Evolutionary conservation across 2,329 filamentous ascomycete species (phyloP).

Genomic region (Incumbomyces lentus): DNA sequence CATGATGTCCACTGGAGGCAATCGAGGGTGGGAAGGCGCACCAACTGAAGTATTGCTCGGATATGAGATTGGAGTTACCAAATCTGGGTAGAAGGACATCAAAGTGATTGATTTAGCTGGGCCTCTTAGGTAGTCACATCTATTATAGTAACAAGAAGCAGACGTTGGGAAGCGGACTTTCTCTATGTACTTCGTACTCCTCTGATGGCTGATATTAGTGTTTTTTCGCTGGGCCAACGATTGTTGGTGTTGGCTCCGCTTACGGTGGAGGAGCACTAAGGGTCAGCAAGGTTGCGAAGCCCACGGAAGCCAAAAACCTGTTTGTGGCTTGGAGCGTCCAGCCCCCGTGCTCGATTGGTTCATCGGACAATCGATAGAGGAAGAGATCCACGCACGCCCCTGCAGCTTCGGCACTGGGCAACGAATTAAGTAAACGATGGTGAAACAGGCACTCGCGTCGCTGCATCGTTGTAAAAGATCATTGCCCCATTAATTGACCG

Average conservation of each 20-base stretch:
- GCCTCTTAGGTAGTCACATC: too few species aligned
- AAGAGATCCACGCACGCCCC: background rate
- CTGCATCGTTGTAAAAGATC: background rate
- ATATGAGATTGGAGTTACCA: slow-evolving; percentile 66
- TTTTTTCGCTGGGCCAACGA: too few species aligned
- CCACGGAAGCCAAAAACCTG: too few species aligned
- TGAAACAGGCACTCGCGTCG: slow-evolving; percentile 1
- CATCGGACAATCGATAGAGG: background rate
- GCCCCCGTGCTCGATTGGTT: background rate
- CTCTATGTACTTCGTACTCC: too few species aligned
- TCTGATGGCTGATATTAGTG: too few species aligned
- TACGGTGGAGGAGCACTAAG: too few species aligned
- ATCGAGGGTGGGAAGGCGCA: slow-evolving; percentile 86
- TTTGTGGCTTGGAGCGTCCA: background rate
- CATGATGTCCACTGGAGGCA: slow-evolving; percentile 86
- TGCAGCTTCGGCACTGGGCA: background rate
- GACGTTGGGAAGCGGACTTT: too few species aligned
- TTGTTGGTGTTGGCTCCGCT: too few species aligned
- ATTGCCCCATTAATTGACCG: background rate
- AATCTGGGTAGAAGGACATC: slow-evolving; percentile 11
- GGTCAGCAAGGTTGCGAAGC: too few species aligned
- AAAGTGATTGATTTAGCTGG: too few species aligned
- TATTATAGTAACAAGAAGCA: too few species aligned
- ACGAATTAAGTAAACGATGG: background rate
- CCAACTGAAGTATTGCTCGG: slow-evolving; percentile 85